A percentile compares a stretch with the other conserved stretches of the same genome.
phyloP scores from a whole-genome alignment of 1,139 yeast genomes.

The Entelexis paramagnoliae region DNA sequence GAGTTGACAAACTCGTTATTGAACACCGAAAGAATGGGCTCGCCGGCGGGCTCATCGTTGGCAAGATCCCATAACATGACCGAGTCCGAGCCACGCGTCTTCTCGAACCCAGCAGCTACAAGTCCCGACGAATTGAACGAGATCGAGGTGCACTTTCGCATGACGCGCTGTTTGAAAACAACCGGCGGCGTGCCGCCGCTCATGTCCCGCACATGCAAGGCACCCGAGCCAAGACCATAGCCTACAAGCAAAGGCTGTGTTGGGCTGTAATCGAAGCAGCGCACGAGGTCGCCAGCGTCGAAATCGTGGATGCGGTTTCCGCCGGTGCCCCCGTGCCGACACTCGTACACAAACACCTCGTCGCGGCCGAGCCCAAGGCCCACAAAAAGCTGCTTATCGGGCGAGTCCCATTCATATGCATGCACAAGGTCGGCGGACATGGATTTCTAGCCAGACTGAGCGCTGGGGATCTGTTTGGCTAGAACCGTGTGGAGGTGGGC shows the following conservation, averaged over 20 bases:
- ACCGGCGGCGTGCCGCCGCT: slow-evolving; percentile 25
- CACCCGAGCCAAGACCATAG: slow-evolving; percentile 67
- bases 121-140: slow-evolving; percentile 57
- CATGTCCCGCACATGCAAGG: slow-evolving; percentile 54
- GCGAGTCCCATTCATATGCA: slow-evolving; percentile 51
- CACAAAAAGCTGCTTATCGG: slow-evolving; percentile 46
- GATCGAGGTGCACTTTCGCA: slow-evolving; percentile 64
- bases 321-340: slow-evolving; percentile 26
- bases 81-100: slow-evolving; percentile 67
- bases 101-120: slow-evolving; percentile 71
- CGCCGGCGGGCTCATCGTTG: slow-evolving; percentile 34
- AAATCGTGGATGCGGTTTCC: slow-evolving; percentile 30
- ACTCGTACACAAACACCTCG: slow-evolving; percentile 51
- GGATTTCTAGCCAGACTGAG: not conserved
- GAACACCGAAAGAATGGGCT: slow-evolving; percentile 50
- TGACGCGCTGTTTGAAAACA: slow-evolving; percentile 48
- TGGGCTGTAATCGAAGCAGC: slow-evolving; percentile 58
- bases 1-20: slow-evolving; percentile 70
- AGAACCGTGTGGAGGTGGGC: not conserved
- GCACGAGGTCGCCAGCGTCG: slow-evolving; percentile 61
- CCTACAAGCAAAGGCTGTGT: slow-evolving; percentile 41
- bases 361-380: slow-evolving; percentile 62
- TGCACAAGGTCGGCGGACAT: slow-evolving; percentile 50
- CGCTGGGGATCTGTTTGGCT: not conserved
- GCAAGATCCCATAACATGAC: slow-evolving; percentile 75